Evolutionary conservation across 495 filamentous ascomycete species (phyloP).

Genomic region (Podospora bellae-mahoneyi): DNA sequence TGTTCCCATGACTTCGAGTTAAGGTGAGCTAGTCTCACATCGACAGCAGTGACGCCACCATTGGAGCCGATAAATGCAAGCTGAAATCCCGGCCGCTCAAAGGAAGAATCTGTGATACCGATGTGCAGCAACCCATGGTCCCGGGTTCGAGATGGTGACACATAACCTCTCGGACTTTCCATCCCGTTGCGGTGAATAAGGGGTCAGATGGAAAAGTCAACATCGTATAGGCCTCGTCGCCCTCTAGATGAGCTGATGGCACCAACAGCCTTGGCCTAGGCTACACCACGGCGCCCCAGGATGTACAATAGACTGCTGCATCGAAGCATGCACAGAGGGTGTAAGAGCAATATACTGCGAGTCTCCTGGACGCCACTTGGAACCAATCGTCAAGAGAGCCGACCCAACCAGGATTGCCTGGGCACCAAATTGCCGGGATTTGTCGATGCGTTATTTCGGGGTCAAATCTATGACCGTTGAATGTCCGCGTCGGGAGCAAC

Average conservation of each 20-base stretch:
- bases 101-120: not conserved
- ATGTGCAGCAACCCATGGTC: conserved; percentile 1
- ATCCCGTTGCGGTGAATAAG: not conserved
- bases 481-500: not conserved
- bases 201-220: conserved; percentile 15
- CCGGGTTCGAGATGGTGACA: conserved; percentile 3
- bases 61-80: not conserved
- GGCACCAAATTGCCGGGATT: conserved; percentile 7
- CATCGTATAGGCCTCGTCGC: not conserved
- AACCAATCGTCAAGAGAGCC: conserved; percentile 8
- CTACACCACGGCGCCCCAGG: conserved; percentile 8
- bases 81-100: conserved; percentile 8
- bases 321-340: conserved; percentile 6
- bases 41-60: not conserved
- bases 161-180: conserved; percentile 4
- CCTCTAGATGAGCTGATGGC: not conserved
- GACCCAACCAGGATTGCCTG: conserved; percentile 6
- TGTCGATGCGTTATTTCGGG: conserved; percentile 10
- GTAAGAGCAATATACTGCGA: conserved; percentile 15
- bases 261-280: not conserved
- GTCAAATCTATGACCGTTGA: conserved; percentile 11
- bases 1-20: conserved; percentile 7
- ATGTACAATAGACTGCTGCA: not conserved
- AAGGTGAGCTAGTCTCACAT: not conserved
- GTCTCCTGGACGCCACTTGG: conserved; percentile 12